Conservation (phyloP, 305 asterid species). For the Solanum hybrid region DNA sequence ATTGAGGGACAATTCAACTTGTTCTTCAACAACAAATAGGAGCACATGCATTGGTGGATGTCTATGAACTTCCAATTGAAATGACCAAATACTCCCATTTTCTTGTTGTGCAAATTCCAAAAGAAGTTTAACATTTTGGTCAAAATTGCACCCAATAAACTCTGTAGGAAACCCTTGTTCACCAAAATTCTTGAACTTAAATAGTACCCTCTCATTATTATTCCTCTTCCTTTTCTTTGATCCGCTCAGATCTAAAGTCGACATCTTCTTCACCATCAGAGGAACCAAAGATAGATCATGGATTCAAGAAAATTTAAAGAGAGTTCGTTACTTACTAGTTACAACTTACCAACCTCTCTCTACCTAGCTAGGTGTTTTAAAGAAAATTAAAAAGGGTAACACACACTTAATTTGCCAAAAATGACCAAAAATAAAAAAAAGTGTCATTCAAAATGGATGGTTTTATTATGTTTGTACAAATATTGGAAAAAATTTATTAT, state of each 20-base stretch:
- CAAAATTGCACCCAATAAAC: slow-evolving; percentile 51
- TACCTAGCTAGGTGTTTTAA: neutral
- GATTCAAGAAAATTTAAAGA: slow-evolving; percentile 17
- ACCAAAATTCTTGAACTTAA: slow-evolving; percentile 71
- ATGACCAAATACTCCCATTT: slow-evolving; percentile 59
- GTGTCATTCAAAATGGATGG: neutral
- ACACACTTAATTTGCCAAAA: slow-evolving; percentile 46
- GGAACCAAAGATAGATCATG: neutral
- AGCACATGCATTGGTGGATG: slow-evolving; percentile 52
- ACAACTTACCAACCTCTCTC: slow-evolving; percentile 5
- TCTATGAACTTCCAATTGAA: slow-evolving; percentile 73
- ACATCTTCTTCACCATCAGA: slow-evolving; percentile 20
- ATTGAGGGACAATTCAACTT: slow-evolving; percentile 49
- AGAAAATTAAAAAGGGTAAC: slow-evolving; percentile 29
- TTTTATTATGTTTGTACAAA: slow-evolving; percentile 11
- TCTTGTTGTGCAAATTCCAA: slow-evolving; percentile 62
- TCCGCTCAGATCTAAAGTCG: slow-evolving; percentile 52
- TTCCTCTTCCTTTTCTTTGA: slow-evolving; percentile 68
- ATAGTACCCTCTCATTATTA: slow-evolving; percentile 37
- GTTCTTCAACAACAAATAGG: slow-evolving; percentile 75
- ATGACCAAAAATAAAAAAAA: neutral
- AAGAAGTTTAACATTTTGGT: slow-evolving; percentile 56
- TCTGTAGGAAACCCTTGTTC: slow-evolving; percentile 65
- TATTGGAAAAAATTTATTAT: slow-evolving; percentile 5
- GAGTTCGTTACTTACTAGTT: slow-evolving; percentile 4